Evolutionary conservation across 1,284 basidiomycete genomes (phyloP).

Genomic region (Cryptococcus sp.): DNA sequence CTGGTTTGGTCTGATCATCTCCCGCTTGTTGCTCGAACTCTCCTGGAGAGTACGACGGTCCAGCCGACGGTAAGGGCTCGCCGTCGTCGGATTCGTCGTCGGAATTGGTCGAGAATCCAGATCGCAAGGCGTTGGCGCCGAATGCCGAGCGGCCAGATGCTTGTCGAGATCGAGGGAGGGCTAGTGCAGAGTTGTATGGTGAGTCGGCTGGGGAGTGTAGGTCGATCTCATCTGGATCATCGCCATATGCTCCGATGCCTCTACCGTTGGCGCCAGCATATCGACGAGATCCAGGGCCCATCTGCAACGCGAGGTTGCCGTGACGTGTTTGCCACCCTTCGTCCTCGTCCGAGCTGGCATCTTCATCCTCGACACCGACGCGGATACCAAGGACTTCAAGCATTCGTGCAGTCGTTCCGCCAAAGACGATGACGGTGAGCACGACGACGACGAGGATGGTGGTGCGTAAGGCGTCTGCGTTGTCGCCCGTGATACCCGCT

Average conservation of each 20-base stretch:
- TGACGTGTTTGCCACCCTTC: slow-evolving; percentile 55
- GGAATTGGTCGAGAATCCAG: slow-evolving; percentile 48
- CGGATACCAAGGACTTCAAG: slow-evolving; percentile 94
- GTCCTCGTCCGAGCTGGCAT: slow-evolving; percentile 75
- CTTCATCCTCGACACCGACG: slow-evolving; percentile 93
- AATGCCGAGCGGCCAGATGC: slow-evolving; percentile 13
- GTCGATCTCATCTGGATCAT: slow-evolving; percentile 37
- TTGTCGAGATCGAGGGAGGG: slow-evolving; percentile 8
- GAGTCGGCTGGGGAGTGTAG: slow-evolving; percentile 31
- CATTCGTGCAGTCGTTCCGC: slow-evolving; percentile 95
- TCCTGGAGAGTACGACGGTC: slow-evolving; percentile 56
- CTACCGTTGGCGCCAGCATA: slow-evolving; percentile 48
- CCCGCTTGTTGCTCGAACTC: slow-evolving; percentile 45
- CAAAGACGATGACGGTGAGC: slow-evolving; percentile 91
- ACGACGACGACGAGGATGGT: slow-evolving; percentile 96
- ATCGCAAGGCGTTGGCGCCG: slow-evolving; percentile 26
- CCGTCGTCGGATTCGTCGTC: slow-evolving; percentile 69
- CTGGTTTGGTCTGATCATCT: slow-evolving; percentile 26
- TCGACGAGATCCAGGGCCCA: slow-evolving; percentile 44
- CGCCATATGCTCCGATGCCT: slow-evolving; percentile 37
- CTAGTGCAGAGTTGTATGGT: slow-evolving; percentile 22
- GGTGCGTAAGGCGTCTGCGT: slow-evolving; percentile 85
- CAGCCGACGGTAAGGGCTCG: slow-evolving; percentile 66
- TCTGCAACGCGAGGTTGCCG: slow-evolving; percentile 43
- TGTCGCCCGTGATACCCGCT: slow-evolving; percentile 88